phyloP scores from a whole-genome alignment of 768 basidiomycete species.

The Rubroboletus pulcherrimus region DNA sequence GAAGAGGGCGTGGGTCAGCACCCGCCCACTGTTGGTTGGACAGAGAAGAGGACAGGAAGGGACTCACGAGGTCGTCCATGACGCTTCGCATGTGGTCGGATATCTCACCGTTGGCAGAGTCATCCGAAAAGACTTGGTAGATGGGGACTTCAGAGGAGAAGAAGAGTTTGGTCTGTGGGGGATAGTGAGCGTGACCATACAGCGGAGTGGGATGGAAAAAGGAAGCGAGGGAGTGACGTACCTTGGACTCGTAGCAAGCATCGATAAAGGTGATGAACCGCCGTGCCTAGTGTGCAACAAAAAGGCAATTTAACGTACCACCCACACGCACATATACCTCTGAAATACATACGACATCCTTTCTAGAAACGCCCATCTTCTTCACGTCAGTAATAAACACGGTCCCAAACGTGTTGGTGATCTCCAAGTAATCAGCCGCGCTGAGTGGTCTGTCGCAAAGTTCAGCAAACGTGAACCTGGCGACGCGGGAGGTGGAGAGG shows the following conservation, averaged over 20 bases:
- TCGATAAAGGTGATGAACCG: conserved; percentile 98
- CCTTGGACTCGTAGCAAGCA: conserved; percentile 92
- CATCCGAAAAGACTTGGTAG: conserved; percentile 83
- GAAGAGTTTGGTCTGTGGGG: conserved; percentile 76
- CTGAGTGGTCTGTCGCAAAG: conserved; percentile 87
- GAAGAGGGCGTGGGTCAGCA: neutral
- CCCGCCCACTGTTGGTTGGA: neutral
- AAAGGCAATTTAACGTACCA: neutral
- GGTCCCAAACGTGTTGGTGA: conserved; percentile 83
- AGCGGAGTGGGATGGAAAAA: neutral
- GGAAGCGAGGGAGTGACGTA: conserved; percentile 23
- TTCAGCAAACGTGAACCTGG: conserved; percentile 81
- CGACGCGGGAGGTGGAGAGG: conserved; percentile 73
- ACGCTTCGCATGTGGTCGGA: conserved; percentile 88
- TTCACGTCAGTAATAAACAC: conserved; percentile 86
- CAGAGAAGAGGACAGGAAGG: neutral
- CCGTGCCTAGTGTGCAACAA: conserved; percentile 54
- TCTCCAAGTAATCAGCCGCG: conserved; percentile 94
- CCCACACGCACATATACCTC: neutral
- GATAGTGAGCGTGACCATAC: conserved; percentile 43
- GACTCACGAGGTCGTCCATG: conserved; percentile 89
- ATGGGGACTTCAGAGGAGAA: conserved; percentile 92
- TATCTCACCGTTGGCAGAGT: conserved; percentile 42
- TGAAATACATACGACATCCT: conserved; percentile 65
- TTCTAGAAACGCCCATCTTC: conserved; percentile 80